Evolutionary conservation across 2,329 filamentous ascomycete genomes (phyloP).

Genomic region (Fusarium anthophilum): DNA sequence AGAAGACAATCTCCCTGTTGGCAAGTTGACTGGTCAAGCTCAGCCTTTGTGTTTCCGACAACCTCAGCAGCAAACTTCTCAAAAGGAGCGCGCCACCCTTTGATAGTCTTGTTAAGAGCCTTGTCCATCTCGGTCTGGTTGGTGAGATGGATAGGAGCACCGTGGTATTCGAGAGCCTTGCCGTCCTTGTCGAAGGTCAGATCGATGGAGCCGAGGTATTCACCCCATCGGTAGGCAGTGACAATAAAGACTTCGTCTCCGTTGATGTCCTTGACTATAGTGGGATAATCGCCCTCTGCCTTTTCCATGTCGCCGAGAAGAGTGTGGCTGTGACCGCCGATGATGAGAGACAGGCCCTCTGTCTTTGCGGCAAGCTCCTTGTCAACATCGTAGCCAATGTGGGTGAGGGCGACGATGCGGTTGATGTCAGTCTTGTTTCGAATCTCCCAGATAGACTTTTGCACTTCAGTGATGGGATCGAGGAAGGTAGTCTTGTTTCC

Average conservation of each 20-base stretch:
- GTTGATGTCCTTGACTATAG: slow-evolving; percentile 67
- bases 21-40: slow-evolving; percentile 68
- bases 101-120: slow-evolving; percentile 65
- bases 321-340: slow-evolving; percentile 70
- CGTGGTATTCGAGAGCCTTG: slow-evolving; percentile 69
- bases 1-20: slow-evolving; percentile 66
- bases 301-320: slow-evolving; percentile 68
- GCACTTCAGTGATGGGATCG: slow-evolving; percentile 66
- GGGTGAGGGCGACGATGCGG: slow-evolving; percentile 72
- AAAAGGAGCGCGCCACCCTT: slow-evolving; percentile 68
- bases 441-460: slow-evolving; percentile 70
- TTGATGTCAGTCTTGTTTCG: slow-evolving; percentile 68
- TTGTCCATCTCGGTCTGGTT: slow-evolving; percentile 68
- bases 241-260: slow-evolving; percentile 76
- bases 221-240: slow-evolving; percentile 73
- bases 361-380: slow-evolving; percentile 68
- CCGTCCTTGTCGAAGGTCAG: slow-evolving; percentile 69
- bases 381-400: slow-evolving; percentile 73
- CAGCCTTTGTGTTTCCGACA: slow-evolving; percentile 63
- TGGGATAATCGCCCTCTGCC: slow-evolving; percentile 70
- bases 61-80: slow-evolving; percentile 66
- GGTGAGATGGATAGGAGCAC: slow-evolving; percentile 70
- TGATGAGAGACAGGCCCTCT: slow-evolving; percentile 72
- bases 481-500: slow-evolving; percentile 67
- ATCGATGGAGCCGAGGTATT: slow-evolving; percentile 74